These are phyloP conservation scores for Platanthera guangdongensis DNA, from an alignment of 106 monocot species.

Conservation along the genomic window DNA sequence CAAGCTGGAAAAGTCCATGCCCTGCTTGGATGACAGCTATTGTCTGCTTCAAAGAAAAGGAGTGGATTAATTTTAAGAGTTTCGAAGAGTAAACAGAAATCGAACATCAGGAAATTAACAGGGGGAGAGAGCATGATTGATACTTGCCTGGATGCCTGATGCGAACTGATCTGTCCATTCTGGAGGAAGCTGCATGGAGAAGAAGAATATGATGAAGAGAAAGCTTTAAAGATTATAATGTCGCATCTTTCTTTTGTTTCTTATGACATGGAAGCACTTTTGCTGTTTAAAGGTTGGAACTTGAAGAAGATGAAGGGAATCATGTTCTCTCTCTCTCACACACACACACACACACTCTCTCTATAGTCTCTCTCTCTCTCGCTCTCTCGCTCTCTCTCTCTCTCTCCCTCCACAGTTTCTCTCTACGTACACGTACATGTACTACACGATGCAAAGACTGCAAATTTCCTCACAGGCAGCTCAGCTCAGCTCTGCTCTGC, in stretches of 20 bases:
- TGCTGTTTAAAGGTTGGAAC: background rate
- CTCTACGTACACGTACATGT: no score
- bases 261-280: background rate
- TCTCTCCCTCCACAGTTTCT: no score
- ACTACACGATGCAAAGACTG: no score
- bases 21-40: constrained; percentile 96
- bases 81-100: background rate
- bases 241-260: background rate
- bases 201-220: background rate
- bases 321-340: constrained; percentile 19
- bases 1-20: constrained; percentile 80
- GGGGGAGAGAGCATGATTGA: background rate
- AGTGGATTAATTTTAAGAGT: background rate
- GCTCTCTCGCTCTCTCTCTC: background rate
- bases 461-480: no score
- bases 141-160: constrained; percentile 71
- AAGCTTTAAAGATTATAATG: background rate
- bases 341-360: background rate
- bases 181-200: constrained; percentile 65
- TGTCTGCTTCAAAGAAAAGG: constrained; percentile 39
- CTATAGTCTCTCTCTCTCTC: constrained; percentile 1
- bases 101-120: background rate
- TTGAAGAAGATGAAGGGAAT: constrained; percentile 27
- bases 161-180: constrained; percentile 95
- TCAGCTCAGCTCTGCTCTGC: no score